phyloP scores from a whole-genome alignment of 306 rosid species.

The Adenanthera pavonina region DNA sequence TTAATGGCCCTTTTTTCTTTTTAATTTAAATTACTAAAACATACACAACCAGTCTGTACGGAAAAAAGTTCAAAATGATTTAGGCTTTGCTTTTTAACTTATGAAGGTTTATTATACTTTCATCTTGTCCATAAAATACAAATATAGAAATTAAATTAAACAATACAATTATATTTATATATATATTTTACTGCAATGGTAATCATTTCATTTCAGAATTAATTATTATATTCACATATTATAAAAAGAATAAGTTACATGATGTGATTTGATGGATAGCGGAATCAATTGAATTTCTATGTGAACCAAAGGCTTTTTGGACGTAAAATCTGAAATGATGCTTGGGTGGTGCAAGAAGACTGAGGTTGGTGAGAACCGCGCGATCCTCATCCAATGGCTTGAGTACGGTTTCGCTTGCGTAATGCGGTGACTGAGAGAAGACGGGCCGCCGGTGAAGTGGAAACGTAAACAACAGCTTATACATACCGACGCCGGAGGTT shows the following conservation, averaged over 20 bases:
- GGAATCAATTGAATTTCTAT: background rate
- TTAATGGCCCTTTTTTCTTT: no score
- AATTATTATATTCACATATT: no score
- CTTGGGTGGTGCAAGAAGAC: background rate
- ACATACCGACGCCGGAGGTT: constrained; percentile 1
- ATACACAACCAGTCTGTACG: no score
- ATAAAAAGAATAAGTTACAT: background rate
- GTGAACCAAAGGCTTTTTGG: background rate
- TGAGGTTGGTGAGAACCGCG: background rate
- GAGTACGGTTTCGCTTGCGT: constrained; percentile 13
- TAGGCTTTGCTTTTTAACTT: background rate
- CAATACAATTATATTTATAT: no score
- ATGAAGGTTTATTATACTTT: background rate
- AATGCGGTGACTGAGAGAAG: background rate
- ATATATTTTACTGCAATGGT: no score
- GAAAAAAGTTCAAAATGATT: background rate
- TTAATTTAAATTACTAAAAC: no score
- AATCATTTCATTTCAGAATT: no score
- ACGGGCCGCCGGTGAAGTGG: background rate
- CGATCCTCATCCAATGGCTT: background rate
- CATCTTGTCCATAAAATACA: background rate
- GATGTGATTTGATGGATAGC: background rate
- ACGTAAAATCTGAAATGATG: background rate
- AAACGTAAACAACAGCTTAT: background rate
- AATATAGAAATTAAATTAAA: background rate